These are phyloP conservation scores for Isabelozyma pseudorhagii DNA, from an alignment of 805 yeast genomes.

Conservation along the genomic window DNA sequence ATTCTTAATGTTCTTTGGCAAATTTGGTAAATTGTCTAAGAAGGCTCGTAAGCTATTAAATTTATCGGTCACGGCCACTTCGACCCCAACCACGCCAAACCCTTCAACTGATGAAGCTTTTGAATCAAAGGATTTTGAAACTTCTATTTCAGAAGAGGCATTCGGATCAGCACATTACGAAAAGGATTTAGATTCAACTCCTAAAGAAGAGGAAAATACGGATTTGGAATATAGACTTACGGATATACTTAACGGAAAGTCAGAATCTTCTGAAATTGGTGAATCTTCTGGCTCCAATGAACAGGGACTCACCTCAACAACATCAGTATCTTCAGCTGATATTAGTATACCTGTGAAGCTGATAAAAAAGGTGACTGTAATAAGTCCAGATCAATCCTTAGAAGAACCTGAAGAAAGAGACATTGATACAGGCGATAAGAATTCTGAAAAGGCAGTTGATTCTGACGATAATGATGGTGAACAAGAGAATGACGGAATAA, in stretches of 20 bases:
- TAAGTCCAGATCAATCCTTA: slow-evolving; percentile 13
- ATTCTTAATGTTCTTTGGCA: slow-evolving; percentile 34
- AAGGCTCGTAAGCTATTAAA: slow-evolving; percentile 2
- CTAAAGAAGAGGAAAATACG: background rate
- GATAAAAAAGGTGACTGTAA: slow-evolving; percentile 17
- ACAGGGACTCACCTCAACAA: background rate
- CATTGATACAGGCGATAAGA: slow-evolving; percentile 4
- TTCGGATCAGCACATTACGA: too few species aligned
- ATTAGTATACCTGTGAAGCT: background rate
- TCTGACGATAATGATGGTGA: slow-evolving; percentile 8
- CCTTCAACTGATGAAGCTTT: background rate
- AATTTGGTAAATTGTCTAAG: slow-evolving; percentile 24
- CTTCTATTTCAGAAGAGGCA: too few species aligned
- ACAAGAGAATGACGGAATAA: slow-evolving; percentile 9
- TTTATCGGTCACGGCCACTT: background rate
- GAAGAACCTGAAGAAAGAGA: slow-evolving; percentile 5
- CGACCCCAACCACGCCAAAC: background rate
- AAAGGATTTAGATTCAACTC: background rate
- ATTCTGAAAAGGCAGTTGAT: slow-evolving; percentile 4
- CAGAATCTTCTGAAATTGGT: background rate
- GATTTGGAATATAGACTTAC: background rate
- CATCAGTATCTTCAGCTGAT: background rate
- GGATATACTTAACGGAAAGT: slow-evolving; percentile 4
- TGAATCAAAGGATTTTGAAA: background rate
- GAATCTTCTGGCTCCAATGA: background rate